A percentile compares a stretch with the other conserved stretches of the same genome.
Evolutionary conservation across 495 filamentous ascomycete genomes (phyloP).

Genomic region (Penicillium psychrofluorescens): DNA sequence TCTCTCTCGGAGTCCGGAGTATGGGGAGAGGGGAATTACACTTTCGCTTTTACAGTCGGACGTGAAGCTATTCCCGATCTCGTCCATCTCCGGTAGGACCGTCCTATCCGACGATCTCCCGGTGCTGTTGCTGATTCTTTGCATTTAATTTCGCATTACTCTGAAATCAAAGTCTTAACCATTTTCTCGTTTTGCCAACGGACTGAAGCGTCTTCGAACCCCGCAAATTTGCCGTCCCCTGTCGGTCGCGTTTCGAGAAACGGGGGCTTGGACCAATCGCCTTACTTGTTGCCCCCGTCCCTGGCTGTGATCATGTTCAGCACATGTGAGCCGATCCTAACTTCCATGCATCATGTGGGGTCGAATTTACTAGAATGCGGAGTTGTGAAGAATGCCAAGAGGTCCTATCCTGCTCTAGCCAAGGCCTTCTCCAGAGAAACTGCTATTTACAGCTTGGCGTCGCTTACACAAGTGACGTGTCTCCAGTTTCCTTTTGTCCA

Average conservation of each 20-base stretch:
- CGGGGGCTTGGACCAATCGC: not conserved
- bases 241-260: slow-evolving; percentile 2
- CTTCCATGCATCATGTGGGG: not conserved
- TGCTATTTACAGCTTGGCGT: slow-evolving; percentile 9
- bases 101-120: no score
- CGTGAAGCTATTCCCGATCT: no score
- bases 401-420: not conserved
- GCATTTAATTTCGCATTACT: no score
- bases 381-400: slow-evolving; percentile 8
- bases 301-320: not conserved
- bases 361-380: slow-evolving; percentile 1
- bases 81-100: no score
- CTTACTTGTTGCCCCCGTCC: not conserved
- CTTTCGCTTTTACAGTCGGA: no score
- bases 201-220: not conserved
- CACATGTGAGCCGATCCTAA: slow-evolving; percentile 4
- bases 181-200: no score
- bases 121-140: no score
- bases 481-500: no score
- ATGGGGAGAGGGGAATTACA: no score
- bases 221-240: slow-evolving; percentile 19
- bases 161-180: no score
- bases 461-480: not conserved
- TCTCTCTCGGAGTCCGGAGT: no score
- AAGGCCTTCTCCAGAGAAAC: slow-evolving; percentile 3